phyloP scores from a whole-genome alignment of 2,329 filamentous ascomycete genomes.

The Phyllachora maydis region DNA sequence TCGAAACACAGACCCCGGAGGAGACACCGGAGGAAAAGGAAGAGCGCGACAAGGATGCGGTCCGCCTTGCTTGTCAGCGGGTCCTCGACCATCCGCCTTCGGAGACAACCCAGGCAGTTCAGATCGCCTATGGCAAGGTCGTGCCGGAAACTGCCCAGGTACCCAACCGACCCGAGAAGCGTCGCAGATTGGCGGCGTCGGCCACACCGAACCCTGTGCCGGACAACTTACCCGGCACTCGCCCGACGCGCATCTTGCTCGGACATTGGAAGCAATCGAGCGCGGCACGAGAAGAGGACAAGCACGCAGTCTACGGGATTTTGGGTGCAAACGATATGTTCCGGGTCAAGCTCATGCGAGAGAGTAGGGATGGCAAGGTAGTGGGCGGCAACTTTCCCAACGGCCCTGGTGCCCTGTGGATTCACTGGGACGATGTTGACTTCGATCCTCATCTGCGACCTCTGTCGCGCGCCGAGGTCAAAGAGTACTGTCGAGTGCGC shows the following conservation, averaged over 20 bases:
- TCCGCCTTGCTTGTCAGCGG: conserved; percentile 22
- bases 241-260: conserved; percentile 34
- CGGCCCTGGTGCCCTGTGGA: conserved; percentile 40
- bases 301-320: conserved; percentile 42
- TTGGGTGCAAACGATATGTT: conserved; percentile 44
- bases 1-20: conserved; percentile 11
- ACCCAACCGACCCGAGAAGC: conserved; percentile 19
- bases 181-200: conserved; percentile 14
- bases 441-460: conserved; percentile 32
- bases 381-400: conserved; percentile 37
- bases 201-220: conserved; percentile 1
- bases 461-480: conserved; percentile 32
- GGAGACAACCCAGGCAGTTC: conserved; percentile 19
- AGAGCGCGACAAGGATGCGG: conserved; percentile 19
- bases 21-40: conserved; percentile 16
- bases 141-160: conserved; percentile 21
- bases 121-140: conserved; percentile 28
- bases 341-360: conserved; percentile 36
- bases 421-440: conserved; percentile 38
- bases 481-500: conserved; percentile 41
- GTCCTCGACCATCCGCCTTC: conserved; percentile 19
- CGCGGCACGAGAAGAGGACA: conserved; percentile 22
- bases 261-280: conserved; percentile 38
- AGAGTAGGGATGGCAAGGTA: conserved; percentile 37
- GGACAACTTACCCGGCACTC: conserved; percentile 26